Evolutionary conservation across 805 yeast species (phyloP).

Genomic region (Wickerhamomyces ciferrii): DNA sequence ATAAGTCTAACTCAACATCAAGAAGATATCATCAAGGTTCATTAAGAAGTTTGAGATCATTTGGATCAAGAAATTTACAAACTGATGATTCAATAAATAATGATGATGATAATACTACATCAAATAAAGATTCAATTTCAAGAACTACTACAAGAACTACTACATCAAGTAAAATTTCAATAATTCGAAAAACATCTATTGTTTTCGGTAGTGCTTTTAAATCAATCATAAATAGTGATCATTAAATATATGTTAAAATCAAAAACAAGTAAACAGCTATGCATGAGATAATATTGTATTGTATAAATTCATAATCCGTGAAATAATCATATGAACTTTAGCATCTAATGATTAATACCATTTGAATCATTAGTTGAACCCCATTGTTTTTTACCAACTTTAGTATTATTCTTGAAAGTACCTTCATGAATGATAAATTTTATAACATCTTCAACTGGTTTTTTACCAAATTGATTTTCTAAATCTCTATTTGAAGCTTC

Average conservation of each 20-base stretch:
- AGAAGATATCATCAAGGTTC: neutral
- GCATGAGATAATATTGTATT: neutral
- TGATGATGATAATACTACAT: neutral
- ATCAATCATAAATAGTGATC: conserved; percentile 10
- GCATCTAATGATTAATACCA: conserved; percentile 17
- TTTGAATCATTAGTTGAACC: conserved; percentile 42
- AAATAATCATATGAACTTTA: neutral
- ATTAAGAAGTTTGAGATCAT: neutral
- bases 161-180: conserved; percentile 6
- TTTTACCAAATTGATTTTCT: conserved; percentile 63
- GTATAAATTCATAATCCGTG: neutral
- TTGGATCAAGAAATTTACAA: neutral
- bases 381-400: conserved; percentile 23
- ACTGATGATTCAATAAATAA: too few species aligned
- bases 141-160: too few species aligned
- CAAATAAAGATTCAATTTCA: neutral
- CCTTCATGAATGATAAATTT: conserved; percentile 59
- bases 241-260: neutral
- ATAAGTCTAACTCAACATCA: neutral
- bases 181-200: conserved; percentile 18
- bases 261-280: too few species aligned
- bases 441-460: conserved; percentile 50
- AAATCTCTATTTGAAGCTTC: conserved; percentile 66
- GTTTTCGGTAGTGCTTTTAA: conserved; percentile 17
- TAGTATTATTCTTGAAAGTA: conserved; percentile 33